Percentiles rank a stretch among this genome's conserved stretches.
Evolutionary conservation across 139 green algal species (phyloP).

Genomic region (Coelastrella sp.): DNA sequence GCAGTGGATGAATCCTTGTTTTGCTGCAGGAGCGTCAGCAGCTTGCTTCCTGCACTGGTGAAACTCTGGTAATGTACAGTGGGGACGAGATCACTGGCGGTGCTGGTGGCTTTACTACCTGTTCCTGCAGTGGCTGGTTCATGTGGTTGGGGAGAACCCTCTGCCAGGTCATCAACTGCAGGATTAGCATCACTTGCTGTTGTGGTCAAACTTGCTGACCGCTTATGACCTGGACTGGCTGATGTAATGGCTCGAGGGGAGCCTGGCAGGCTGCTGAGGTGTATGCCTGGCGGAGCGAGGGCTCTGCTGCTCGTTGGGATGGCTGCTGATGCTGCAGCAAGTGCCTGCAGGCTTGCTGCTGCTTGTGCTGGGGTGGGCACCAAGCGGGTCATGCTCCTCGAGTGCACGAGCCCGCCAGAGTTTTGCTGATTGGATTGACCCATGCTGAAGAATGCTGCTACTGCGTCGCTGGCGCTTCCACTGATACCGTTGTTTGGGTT

Average conservation of each 20-base stretch:
- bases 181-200: neutral
- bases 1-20: too few relatives aligned
- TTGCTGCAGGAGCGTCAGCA: conserved; percentile 12
- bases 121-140: neutral
- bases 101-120: conserved; percentile 33
- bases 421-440: neutral
- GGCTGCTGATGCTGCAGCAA: neutral
- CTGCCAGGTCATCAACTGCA: neutral
- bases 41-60: conserved; percentile 25
- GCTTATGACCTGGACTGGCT: neutral
- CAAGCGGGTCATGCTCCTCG: conserved; percentile 32
- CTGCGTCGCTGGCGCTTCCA: conserved; percentile 16
- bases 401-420: conserved; percentile 3
- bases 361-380: conserved; percentile 28
- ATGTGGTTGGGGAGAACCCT: neutral
- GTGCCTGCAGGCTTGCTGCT: neutral
- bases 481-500: conserved; percentile 3
- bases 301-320: neutral
- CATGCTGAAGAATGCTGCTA: conserved; percentile 26
- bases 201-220: neutral
- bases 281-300: neutral
- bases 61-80: neutral
- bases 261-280: conserved; percentile 33
- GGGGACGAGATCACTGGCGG: conserved; percentile 13
- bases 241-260: conserved; percentile 3